Evolutionary conservation across 208 protist species (phyloP).

Genomic region (Leishmania martiniquensis): DNA sequence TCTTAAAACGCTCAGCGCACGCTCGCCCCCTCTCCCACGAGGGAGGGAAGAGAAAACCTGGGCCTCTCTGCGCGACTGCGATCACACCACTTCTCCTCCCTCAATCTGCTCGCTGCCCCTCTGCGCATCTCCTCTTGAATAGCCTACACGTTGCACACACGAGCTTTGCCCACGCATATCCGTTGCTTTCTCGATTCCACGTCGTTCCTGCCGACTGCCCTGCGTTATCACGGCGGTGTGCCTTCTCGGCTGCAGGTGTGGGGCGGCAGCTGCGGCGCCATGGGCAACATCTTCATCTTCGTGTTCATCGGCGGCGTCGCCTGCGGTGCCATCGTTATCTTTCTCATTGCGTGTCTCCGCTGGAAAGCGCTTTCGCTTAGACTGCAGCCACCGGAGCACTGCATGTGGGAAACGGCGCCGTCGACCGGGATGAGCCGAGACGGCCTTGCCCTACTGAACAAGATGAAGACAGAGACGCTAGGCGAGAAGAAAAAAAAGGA

Average conservation of each 20-base stretch:
- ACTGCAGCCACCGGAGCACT: conserved; percentile 22
- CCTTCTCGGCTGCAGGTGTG: background rate
- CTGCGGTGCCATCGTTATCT: conserved; percentile 1
- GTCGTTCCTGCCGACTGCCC: background rate
- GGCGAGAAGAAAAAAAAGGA: background rate
- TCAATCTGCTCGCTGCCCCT: background rate
- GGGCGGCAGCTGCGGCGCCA: background rate
- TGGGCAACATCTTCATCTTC: conserved; percentile 8
- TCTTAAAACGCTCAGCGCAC: background rate
- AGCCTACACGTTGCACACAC: background rate
- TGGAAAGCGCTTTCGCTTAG: conserved; percentile 9
- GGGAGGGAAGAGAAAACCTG: background rate
- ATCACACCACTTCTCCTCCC: background rate
- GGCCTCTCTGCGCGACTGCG: background rate
- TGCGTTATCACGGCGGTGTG: background rate
- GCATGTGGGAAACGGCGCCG: conserved; percentile 26
- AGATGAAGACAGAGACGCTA: conserved; percentile 4
- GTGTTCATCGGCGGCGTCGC: conserved; percentile 18
- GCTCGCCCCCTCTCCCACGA: background rate
- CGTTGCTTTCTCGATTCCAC: background rate
- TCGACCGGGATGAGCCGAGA: background rate
- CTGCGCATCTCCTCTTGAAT: background rate
- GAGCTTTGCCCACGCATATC: background rate
- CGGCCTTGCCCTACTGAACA: background rate
- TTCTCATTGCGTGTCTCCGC: conserved; percentile 14